Evolutionary conservation across 805 yeast species (phyloP), one percentile per base, ranked within the genome.

Genomic region (Candida vartiovaarae): DNA sequence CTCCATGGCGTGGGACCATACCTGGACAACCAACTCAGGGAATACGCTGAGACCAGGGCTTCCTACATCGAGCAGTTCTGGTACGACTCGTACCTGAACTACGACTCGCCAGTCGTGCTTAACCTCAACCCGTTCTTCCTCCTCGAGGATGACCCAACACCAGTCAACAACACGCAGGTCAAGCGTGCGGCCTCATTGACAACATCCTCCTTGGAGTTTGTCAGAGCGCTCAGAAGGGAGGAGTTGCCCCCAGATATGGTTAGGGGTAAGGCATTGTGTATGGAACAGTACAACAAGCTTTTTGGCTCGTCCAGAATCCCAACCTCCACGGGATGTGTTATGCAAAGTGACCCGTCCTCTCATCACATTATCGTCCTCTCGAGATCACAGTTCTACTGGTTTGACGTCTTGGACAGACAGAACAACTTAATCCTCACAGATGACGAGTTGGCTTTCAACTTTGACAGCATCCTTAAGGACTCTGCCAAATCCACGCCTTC

Each of bases 21-120:
- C 43, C 73, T 77, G 41, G 95, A 89, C 57, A 65, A 72, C 27
- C 80, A 78, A 52, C 70, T 89, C 41, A 68, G 80, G 15, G 73
- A 72, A 40, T 86, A 83, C 57, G 65, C 83, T 5, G 71, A 75
- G 40, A 66, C 80, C 11, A 68, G 87, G 49, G 79, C 84, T 40
- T 82, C 95, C 2, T 89, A 84, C 61, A 89, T 89, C 50, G 96
- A 89, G 64, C 95, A 89, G 62, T 89, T 89, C 62, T 89, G 96
- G 96, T 89, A 78, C 63, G 96, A 89, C 60, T 79, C 95, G 1
- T 89, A 89, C 62, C 70, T 89, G 52, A 82, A 82, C 61, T 86
- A 84, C 61, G 96, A 89, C 62, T 81, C 86, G 8, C 89, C 93
- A 0, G 95, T 89, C 34, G 97, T 89, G n/a, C 71, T 89, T 49